Base-by-base conservation (phyloP, 768 basidiomycete genomes). In the Rubroboletus pulcherrimus region DNA sequence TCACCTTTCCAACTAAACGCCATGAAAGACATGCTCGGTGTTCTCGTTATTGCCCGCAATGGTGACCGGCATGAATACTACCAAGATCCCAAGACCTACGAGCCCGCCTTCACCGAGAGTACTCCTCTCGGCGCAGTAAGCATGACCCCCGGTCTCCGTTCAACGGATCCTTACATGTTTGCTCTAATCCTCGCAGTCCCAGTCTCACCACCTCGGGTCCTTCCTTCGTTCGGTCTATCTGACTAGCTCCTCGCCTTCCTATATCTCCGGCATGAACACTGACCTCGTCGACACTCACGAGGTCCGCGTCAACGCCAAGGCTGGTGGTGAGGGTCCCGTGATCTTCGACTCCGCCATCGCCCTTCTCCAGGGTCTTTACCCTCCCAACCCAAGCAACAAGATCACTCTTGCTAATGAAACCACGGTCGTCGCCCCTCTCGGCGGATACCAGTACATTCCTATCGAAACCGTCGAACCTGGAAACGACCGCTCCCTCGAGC, bases 321-420 rank as follows among this genome's bases (percentile, higher is more conserved):
- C 85, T 51, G 90, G 91, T 44, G 86, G 85, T 49, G 91, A 94
- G 68, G 91, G 91, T 45, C 77, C 83, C n/a, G 85, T 89, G 49
- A 90, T 93, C 62, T 89, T 91, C 71, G 91, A 93, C 77, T 88
- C 87, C 7, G 86, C 90, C 33, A 86, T 88, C 51, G 91, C 92
- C 31, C 77, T 92, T 51, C 81, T 92, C 40, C 93, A 94, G 72
- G 91, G 91, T 41, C 77, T 93, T 47, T 92, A 86, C 80, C 91
- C 91, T 24, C 90, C 91, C n/a, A 87, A 80, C 66, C 73, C 76
- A 10, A 77, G 80, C 37, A 88, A 89, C 73, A 84, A 81, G 66
- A 87, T 88, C 61, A 77, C 77, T 7, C 84, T 95, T 15, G 92
- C 92, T 3, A 91, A 95, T 59, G 89, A 84, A 53, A 83, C 84